Base-by-base conservation (phyloP, 768 basidiomycete genomes). In the Tylopilus balloui region DNA sequence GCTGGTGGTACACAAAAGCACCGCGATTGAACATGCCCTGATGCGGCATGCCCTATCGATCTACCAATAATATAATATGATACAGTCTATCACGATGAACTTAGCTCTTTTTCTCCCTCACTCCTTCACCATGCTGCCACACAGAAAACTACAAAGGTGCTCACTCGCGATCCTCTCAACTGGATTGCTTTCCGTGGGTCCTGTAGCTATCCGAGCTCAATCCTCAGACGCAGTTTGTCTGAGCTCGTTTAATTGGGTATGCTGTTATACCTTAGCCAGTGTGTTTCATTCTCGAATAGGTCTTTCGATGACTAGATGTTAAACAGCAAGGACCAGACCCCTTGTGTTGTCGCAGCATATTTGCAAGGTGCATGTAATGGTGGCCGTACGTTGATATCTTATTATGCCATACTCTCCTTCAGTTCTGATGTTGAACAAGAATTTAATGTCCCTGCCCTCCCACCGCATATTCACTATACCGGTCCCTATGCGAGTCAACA, bases 311-410 rank as follows among this genome's bases (percentile, higher is more conserved):
- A 25, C 13, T 20, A 67, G 65, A 65, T 69, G 66, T 12, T 42
- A 41, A 81, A 81, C 48, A 76, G 75, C 20, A 68, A 70, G 42
- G 61, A 62, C 37, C 71, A 79, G 51, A 75, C 63, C n/a, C 76
- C 78, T 19, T 80, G 78, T 53, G 39, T 69, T 14, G 62, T 80
- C 19, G 64, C 76, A 13, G 71, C 77, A 2, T 71, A 70, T 34
- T 60, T 79, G 2, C 57, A 75, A 32, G 66, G 73, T 19, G 68
- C 69, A 1, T 80, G 78, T 41, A 69, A 57, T 44, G 64, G 60
- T 38, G 71, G 73, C 29, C 58, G 76, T 78, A 50, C 49, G 76
- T 66, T n/a, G 24, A 15, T 24, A 47, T 37, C 38, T 31, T 38
- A 4, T 35, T n/a, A 13, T 45, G 6, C 50, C 44, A 12, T 10